Evolutionary conservation across 345 rosid species (phyloP).

Genomic region (Cardiospermum halicacabum): DNA sequence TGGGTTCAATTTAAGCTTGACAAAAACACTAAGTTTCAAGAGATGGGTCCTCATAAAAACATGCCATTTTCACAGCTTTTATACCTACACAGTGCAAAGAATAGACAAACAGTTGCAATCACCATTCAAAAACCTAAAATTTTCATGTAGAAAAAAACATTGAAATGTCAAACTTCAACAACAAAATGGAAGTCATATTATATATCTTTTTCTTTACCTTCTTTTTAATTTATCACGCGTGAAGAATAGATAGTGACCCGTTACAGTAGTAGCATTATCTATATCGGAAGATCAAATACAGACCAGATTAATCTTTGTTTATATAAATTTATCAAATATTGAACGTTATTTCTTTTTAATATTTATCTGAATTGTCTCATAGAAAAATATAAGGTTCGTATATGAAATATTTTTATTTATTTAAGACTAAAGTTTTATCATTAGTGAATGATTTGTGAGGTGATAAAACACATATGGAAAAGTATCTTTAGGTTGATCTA

Average conservation of each 20-base stretch:
- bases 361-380: no score
- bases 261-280: constrained; percentile 21
- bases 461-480: no score
- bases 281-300: no score
- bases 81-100: constrained; percentile 6
- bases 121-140: not conserved
- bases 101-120: constrained; percentile 20
- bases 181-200: not conserved
- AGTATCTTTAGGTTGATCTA: no score
- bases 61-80: constrained; percentile 7
- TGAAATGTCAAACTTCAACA: constrained; percentile 1
- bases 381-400: no score
- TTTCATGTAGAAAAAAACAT: not conserved
- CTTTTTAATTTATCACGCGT: constrained; percentile 21
- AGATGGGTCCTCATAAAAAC: constrained; percentile 17
- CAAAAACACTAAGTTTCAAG: constrained; percentile 3
- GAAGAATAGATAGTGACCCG: constrained; percentile 20
- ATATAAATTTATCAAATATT: no score
- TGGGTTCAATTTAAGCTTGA: constrained; percentile 1
- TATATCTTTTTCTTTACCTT: not conserved
- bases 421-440: no score
- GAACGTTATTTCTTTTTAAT: no score
- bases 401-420: no score
- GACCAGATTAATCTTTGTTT: no score
- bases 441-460: no score